Evolutionary conservation across 2,329 filamentous ascomycete species (phyloP), one percentile per base, ranked within the genome.

Genomic region (Beauveria brongniartii): DNA sequence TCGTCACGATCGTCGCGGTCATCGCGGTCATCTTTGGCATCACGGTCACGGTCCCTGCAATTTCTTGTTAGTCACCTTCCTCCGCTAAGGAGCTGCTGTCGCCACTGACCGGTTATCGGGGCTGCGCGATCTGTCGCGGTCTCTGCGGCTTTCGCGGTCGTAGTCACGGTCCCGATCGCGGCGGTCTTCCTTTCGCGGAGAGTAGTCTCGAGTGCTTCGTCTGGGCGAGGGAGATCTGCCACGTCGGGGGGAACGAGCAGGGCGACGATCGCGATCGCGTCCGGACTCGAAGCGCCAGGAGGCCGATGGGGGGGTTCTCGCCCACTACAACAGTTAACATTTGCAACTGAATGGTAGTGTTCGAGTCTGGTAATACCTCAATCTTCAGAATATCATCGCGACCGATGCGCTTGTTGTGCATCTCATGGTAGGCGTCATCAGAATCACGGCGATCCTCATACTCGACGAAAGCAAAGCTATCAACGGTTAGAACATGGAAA

Each of bases 371-470:
- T 4, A 16, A n/a, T 78, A 96, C 94, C 85, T 99, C 94, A 67
- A 99, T 97, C 81, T 99, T 99, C 78, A 99, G 75, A 63, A 96
- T 80, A 71, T 99, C 94, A 72, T 99, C 94, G 65, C 93, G 89
- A 53, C 92, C 92, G 69, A 99, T 92, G 67, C 93, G 91, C 85
- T 97, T 97, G 82, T 97, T 97, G 74, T 99, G 94, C 94, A 99
- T 99, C 80, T 99, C 94, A 75, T 99, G 91, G 74, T 99, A 99
- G 53, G 94, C 94, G 79, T 99, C 94, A 75, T 99, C 94, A 65
- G 94, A 92, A 81, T 99, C 94, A 69, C 94, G 92, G 70, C 93
- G 91, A 75, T 92, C 95, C 80, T 99, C 94, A 76, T 99, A 99
- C 78, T 99, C 94, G 66, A 99, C 94, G 75, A 99, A 99, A 43